phyloP scores from a whole-genome alignment of 345 rosid genomes.

The Abelmoschus esculentus region DNA sequence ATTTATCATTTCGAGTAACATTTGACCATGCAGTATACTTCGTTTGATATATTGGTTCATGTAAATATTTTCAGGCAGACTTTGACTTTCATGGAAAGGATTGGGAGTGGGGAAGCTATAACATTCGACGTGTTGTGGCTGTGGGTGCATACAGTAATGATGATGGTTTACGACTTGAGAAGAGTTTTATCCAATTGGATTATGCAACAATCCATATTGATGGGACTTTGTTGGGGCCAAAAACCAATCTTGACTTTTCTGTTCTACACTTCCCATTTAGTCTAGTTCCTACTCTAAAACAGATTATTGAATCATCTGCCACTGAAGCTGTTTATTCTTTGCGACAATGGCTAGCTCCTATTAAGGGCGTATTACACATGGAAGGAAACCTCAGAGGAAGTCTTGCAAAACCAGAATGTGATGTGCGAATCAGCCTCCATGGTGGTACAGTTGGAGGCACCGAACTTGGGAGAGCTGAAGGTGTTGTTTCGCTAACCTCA shows the following conservation, averaged over 20 bases:
- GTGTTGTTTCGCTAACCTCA: constrained; percentile 88
- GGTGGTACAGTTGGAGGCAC: constrained; percentile 96
- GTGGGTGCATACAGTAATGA: constrained; percentile 90
- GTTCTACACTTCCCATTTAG: constrained; percentile 93
- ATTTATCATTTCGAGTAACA: constrained; percentile 3
- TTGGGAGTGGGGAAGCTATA: constrained; percentile 98
- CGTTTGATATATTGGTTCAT: not conserved
- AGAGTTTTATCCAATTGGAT: constrained; percentile 86
- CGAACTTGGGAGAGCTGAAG: constrained; percentile 93
- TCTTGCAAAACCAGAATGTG: constrained; percentile 92
- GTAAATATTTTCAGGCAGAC: constrained; percentile 58
- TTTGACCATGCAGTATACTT: not conserved
- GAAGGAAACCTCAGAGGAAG: constrained; percentile 99
- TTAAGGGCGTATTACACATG: constrained; percentile 90
- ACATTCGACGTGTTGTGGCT: constrained; percentile 80
- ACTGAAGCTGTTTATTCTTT: constrained; percentile 72
- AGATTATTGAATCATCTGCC: constrained; percentile 87
- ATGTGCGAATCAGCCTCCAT: constrained; percentile 88
- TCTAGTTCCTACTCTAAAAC: constrained; percentile 87
- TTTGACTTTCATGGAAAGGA: constrained; percentile 97
- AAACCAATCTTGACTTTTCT: constrained; percentile 93
- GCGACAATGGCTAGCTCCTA: constrained; percentile 74
- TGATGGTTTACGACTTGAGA: constrained; percentile 89
- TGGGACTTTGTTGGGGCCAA: constrained; percentile 85
- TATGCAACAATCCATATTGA: constrained; percentile 97